phyloP scores from a whole-genome alignment of 2,329 filamentous ascomycete species.

The Ceratocystis huliohia region DNA sequence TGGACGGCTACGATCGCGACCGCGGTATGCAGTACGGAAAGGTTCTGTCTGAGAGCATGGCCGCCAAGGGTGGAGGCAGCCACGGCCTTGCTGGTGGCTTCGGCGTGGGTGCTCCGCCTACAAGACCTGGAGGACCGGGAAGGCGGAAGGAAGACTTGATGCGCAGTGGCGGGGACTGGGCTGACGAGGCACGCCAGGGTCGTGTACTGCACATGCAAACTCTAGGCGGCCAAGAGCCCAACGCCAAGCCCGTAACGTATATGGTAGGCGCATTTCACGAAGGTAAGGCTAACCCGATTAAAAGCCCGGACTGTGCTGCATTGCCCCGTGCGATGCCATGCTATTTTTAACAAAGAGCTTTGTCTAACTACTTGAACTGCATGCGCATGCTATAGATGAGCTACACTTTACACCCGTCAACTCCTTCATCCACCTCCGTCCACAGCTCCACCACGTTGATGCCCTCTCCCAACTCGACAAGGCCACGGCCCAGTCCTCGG shows the following conservation, averaged over 20 bases:
- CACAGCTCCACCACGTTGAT: conserved; percentile 87
- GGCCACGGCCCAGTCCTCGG: conserved; percentile 30
- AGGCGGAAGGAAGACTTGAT: conserved; percentile 29
- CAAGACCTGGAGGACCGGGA: conserved; percentile 25
- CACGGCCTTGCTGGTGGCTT: conserved; percentile 64
- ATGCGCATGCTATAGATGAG: conserved; percentile 45
- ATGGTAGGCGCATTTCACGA: conserved; percentile 87
- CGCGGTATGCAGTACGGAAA: conserved; percentile 77
- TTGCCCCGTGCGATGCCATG: background rate
- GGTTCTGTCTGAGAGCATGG: conserved; percentile 50
- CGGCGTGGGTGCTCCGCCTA: conserved; percentile 43
- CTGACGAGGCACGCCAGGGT: conserved; percentile 54
- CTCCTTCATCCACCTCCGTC: conserved; percentile 75
- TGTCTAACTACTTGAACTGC: background rate
- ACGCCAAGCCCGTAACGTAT: conserved; percentile 61
- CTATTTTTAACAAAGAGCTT: background rate
- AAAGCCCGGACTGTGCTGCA: no score
- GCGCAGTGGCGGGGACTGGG: conserved; percentile 44
- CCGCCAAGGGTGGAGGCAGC: conserved; percentile 49
- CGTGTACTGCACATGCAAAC: conserved; percentile 70
- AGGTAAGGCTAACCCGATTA: conserved; percentile 37
- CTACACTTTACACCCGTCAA: conserved; percentile 76
- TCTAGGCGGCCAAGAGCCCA: conserved; percentile 66
- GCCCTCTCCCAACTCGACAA: conserved; percentile 61
- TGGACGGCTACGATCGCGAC: conserved; percentile 63